A percentile compares a stretch with the other conserved stretches of the same genome.
These are phyloP conservation scores for Erythrophleum fordii DNA, from an alignment of 306 rosid genomes.

Conservation along the genomic window DNA sequence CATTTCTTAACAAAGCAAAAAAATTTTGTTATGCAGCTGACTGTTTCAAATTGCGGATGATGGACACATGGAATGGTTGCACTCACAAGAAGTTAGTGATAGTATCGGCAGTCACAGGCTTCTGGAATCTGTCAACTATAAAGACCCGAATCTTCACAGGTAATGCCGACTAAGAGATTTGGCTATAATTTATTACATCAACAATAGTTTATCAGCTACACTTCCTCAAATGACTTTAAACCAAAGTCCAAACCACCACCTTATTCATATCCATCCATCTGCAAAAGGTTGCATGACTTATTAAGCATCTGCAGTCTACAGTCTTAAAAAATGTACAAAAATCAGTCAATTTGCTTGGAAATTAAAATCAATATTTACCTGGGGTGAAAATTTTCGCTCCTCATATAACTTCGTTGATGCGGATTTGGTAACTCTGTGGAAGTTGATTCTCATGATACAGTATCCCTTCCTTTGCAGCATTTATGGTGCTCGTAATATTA, in stretches of 20 bases:
- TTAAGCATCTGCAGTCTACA: not conserved
- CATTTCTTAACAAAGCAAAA: slow-evolving; percentile 1
- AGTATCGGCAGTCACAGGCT: slow-evolving; percentile 57
- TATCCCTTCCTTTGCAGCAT: slow-evolving; percentile 58
- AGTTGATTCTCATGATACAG: slow-evolving; percentile 20
- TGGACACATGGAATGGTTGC: slow-evolving; percentile 78
- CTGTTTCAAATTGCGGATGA: slow-evolving; percentile 53
- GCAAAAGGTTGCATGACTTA: not conserved
- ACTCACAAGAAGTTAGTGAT: slow-evolving; percentile 77
- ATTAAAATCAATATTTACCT: slow-evolving; percentile 14
- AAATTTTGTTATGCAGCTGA: slow-evolving; percentile 53
- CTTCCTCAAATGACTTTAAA: not conserved
- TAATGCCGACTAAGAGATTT: slow-evolving; percentile 21
- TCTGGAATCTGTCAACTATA: slow-evolving; percentile 79
- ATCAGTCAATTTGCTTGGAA: not conserved
- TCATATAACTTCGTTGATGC: slow-evolving; percentile 8
- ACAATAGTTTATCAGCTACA: not conserved
- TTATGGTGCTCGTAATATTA: slow-evolving; percentile 69
- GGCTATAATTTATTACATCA: not conserved
- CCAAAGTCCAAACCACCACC: not conserved
- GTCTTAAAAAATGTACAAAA: slow-evolving; percentile 4
- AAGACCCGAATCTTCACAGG: slow-evolving; percentile 82
- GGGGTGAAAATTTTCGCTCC: not conserved
- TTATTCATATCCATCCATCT: not conserved
- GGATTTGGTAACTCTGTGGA: slow-evolving; percentile 4